Base-by-base conservation (phyloP, 2,329 filamentous ascomycete species). In the Periconia digitata region DNA sequence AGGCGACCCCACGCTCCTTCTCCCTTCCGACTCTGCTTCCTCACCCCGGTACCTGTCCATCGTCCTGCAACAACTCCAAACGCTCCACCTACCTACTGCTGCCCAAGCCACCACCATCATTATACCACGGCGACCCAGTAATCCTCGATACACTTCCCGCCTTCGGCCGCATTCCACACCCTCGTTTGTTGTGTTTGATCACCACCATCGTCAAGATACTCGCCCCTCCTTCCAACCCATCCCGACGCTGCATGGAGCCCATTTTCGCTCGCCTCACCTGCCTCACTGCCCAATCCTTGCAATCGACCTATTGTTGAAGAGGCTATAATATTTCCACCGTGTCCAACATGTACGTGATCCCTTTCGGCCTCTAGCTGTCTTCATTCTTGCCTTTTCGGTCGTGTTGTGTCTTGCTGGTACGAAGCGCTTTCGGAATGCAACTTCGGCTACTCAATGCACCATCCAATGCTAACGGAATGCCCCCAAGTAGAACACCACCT, bases 231-330 rank as follows among this genome's bases (percentile, higher is more conserved):
- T 20, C 13, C 17, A 8, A 29, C 39, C 39, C 39, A 17, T 24
- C 48, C 53, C 42, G 39, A 40, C 50, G 45, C 57, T 67, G 57
- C 55, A 67, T 69, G 66, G 62, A 62, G 52, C 46, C 51, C 48
- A 55, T 55, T 43, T 43, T 54, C 55, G 51, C 56, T 56, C 47
- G 47, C 49, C 53, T 46, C 52, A 34, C 41, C 44, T 47, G 43
- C 40, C 42, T 29, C 40, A 46, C 53, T 47, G 40, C 36, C 49
- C 43, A 29, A 47, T 34, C 29, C 44, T 46, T 49, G 27, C 43
- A 37, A 40, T 36, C 37, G 35, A 43, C 23, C 22, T 18, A 39
- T 46, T 54, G 42, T 35, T 51, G 50, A 39, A 32, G 44, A 39
- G 8, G 6, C 27, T 34, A 43, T 34, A 36, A 22, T 27, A 8